Evolutionary conservation across 2,329 filamentous ascomycete species (phyloP).

Genomic region (Pseudocercospora musae): DNA sequence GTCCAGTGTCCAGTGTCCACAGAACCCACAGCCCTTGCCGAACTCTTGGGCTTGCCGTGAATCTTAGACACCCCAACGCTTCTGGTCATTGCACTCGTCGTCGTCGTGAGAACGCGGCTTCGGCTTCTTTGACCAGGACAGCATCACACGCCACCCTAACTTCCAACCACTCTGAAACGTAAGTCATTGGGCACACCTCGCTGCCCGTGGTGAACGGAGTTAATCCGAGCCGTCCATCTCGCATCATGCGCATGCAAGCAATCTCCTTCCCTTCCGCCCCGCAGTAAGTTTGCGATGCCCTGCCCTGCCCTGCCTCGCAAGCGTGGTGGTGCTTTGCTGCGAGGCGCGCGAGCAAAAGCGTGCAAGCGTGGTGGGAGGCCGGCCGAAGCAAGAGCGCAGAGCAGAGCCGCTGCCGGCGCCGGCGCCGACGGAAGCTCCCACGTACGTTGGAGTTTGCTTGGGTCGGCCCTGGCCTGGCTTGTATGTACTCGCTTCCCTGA

Average conservation of each 20-base stretch:
- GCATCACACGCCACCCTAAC: constrained; percentile 20
- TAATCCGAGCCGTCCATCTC: constrained; percentile 7
- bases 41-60: constrained; percentile 18
- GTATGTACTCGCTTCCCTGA: constrained; percentile 3
- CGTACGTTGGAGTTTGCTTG: not conserved
- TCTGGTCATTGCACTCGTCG: constrained; percentile 20
- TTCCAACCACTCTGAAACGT: constrained; percentile 6
- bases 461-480: not conserved
- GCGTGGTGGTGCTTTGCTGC: not conserved
- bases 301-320: not conserved
- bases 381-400: not conserved
- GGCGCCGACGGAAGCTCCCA: not conserved
- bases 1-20: no score
- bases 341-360: not conserved
- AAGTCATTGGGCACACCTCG: constrained; percentile 13
- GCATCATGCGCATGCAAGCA: constrained; percentile 17
- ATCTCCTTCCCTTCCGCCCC: constrained; percentile 11
- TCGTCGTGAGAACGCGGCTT: constrained; percentile 10
- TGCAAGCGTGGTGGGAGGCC: not conserved
- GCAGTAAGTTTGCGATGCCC: constrained; percentile 6
- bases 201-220: not conserved
- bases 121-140: constrained; percentile 9
- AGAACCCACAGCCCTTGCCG: constrained; percentile 6
- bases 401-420: not conserved
- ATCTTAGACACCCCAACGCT: constrained; percentile 12